Evolutionary conservation across 371 early-diverging fungal genomes (phyloP).

Genomic region (Chytridium lagenaria): DNA sequence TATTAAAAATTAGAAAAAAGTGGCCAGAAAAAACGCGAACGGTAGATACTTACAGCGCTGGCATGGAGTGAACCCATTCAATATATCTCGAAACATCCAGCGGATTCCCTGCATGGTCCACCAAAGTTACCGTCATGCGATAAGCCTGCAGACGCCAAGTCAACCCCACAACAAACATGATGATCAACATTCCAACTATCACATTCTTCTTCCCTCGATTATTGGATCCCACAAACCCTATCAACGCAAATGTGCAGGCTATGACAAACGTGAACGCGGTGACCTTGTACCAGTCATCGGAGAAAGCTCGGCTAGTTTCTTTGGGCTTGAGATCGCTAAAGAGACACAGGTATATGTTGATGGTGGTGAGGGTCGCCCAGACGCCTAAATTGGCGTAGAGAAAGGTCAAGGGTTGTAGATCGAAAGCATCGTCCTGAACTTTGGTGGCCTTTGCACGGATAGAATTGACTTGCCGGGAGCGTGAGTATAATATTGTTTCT

Average conservation of each 20-base stretch:
- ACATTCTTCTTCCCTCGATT: slow-evolving; percentile 26
- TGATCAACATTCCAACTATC: slow-evolving; percentile 18
- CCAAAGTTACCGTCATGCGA: slow-evolving; percentile 1
- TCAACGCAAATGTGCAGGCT: slow-evolving; percentile 20
- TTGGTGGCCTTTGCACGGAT: neutral
- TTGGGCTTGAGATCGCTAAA: slow-evolving; percentile 23
- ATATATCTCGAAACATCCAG: slow-evolving; percentile 1
- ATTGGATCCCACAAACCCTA: slow-evolving; percentile 30
- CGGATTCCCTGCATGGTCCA: slow-evolving; percentile 14
- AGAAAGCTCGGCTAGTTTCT: slow-evolving; percentile 24
- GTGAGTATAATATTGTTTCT: too few species aligned
- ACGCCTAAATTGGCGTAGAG: slow-evolving; percentile 33
- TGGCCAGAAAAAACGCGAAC: neutral
- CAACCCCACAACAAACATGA: slow-evolving; percentile 15
- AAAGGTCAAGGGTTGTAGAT: slow-evolving; percentile 23
- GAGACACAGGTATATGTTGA: slow-evolving; percentile 19
- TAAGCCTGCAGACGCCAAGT: slow-evolving; percentile 24
- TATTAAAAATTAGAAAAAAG: neutral
- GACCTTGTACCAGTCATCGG: slow-evolving; percentile 30
- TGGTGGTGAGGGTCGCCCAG: slow-evolving; percentile 19
- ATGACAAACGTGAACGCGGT: slow-evolving; percentile 24
- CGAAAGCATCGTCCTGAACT: slow-evolving; percentile 1
- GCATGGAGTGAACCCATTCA: slow-evolving; percentile 11
- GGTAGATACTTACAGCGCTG: slow-evolving; percentile 14
- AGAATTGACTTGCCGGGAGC: too few species aligned